phyloP scores from a whole-genome alignment of 371 early-diverging fungal genomes.

The Syncephalastrum racemosum region DNA sequence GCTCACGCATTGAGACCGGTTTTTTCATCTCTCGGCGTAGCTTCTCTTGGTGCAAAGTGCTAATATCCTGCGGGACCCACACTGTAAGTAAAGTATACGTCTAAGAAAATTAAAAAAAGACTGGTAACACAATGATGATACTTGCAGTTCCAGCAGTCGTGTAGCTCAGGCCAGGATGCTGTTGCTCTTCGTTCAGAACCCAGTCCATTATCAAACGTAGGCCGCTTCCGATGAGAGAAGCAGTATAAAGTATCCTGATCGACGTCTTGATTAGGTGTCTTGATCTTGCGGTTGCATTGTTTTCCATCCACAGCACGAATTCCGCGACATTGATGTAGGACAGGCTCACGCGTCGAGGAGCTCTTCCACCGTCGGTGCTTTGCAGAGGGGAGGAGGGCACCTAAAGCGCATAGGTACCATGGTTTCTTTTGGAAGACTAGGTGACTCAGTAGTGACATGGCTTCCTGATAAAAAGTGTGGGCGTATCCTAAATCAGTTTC shows the following conservation, averaged over 20 bases:
- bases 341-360: background rate
- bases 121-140: background rate
- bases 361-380: background rate
- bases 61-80: conserved; percentile 25
- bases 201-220: background rate
- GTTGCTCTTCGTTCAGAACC: background rate
- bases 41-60: background rate
- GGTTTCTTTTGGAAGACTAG: background rate
- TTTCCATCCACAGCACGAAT: conserved; percentile 13
- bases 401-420: conserved; percentile 9
- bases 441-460: background rate
- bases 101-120: background rate
- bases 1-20: conserved; percentile 45
- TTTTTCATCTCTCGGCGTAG: conserved; percentile 41
- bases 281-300: conserved; percentile 15
- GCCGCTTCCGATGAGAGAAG: conserved; percentile 11
- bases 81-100: conserved; percentile 12
- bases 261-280: background rate
- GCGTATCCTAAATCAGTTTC: too few species aligned
- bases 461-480: too few species aligned
- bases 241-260: conserved; percentile 2
- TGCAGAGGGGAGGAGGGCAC: conserved; percentile 1
- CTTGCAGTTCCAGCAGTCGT: conserved; percentile 19
- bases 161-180: conserved; percentile 1
- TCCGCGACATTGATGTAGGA: conserved; percentile 14